Evolutionary conservation across 352 stramenopile genomes (phyloP).

Genomic region (Phytophthora cryptogea): DNA sequence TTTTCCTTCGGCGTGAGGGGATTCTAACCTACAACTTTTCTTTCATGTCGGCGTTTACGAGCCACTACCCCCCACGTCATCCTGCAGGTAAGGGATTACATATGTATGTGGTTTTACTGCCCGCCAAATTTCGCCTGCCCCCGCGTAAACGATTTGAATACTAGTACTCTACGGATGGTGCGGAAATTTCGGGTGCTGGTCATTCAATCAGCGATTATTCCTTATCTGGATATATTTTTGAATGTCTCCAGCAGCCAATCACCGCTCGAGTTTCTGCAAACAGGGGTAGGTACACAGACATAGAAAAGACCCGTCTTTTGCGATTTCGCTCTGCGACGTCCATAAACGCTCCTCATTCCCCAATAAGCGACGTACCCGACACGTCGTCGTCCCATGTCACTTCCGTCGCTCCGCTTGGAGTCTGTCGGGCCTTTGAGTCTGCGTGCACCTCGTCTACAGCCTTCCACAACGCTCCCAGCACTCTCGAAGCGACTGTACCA

Average conservation of each 20-base stretch:
- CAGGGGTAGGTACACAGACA: conserved; percentile 3
- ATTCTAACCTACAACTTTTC: too few species aligned
- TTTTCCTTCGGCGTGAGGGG: too few species aligned
- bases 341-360: conserved; percentile 10
- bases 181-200: conserved; percentile 3
- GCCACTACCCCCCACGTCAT: too few species aligned
- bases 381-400: conserved; percentile 3
- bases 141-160: conserved; percentile 3
- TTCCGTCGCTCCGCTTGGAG: conserved; percentile 27
- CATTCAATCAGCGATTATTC: conserved; percentile 21
- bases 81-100: too few species aligned
- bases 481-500: conserved; percentile 18
- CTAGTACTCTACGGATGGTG: background rate
- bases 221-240: conserved; percentile 12
- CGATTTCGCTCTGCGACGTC: background rate
- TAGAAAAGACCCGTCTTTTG: background rate
- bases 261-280: background rate
- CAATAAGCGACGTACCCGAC: conserved; percentile 7
- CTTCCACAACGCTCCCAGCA: conserved; percentile 13
- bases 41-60: too few species aligned
- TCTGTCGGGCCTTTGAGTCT: conserved; percentile 9
- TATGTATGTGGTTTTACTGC: too few species aligned
- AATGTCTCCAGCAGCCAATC: conserved; percentile 6
- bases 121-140: too few species aligned
- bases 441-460: conserved; percentile 8